Base-by-base conservation (phyloP, 2,329 filamentous ascomycete species). In the Botrytis galanthina region DNA sequence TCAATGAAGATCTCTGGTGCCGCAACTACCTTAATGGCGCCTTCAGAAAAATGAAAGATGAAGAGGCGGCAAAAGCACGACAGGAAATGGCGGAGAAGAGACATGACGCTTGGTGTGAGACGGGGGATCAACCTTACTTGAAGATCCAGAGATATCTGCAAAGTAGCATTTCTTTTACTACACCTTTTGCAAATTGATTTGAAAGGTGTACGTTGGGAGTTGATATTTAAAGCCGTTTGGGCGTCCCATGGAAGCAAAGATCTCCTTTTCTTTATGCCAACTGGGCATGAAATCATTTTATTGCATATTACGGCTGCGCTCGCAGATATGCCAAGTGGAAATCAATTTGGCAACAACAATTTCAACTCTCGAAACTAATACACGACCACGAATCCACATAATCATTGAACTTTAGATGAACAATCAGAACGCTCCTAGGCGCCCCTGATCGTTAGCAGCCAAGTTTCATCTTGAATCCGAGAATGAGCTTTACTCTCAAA, bases 51-150 rank as follows among this genome's bases (percentile, higher is more conserved):
- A 57, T 68, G 66, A 26, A 18, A 10, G 18, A 22, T 29, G 66
- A 42, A 29, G 48, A 46, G 39, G 39, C 44, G 42, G 32, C 16
- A 26, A 42, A 26, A 12, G 32, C 29, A 16, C 37, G 69, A 39
- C 9, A 42, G 22, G 66, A 68, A 42, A 68, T 68, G 66, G 37
- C n/a, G 48, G 48, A 57, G 18, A 68, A 68, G 20, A 48, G n/a
- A 39, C 39, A 9, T 16, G 35, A 68, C 8, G 51, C 37, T 26
- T 57, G 66, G 66, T 57, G 37, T 42, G 66, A 68, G 66, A 32
- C 37, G 10, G 48, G 66, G 6, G 6, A 54, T 57, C 48, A 57
- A 57, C 46, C 35, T 57, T 68, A 57, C 32, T 3, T 42, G 66
- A 68, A 68, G 66, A 37, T 42, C 29, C 26, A 22, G 48, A 32